Conservation (phyloP, 306 rosid species). For the Styphnolobium japonicum region DNA sequence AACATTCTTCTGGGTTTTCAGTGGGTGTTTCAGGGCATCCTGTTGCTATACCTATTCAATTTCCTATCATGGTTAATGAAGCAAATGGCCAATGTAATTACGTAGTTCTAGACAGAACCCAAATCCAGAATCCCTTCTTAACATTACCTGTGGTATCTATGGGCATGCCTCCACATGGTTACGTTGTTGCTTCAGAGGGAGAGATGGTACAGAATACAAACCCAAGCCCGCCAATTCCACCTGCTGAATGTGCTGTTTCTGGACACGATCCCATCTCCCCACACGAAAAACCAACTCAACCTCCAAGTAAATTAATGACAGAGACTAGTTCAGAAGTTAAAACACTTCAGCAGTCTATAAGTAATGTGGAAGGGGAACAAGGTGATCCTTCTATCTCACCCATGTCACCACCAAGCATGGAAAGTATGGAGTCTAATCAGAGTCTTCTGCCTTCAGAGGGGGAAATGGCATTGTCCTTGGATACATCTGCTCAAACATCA, state of each 20-base stretch:
- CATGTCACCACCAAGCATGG: conserved; percentile 34
- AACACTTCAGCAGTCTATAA: not conserved
- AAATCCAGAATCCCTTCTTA: conserved; percentile 51
- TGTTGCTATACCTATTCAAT: conserved; percentile 40
- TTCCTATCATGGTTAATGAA: conserved; percentile 48
- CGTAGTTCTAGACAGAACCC: conserved; percentile 44
- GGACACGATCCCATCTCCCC: conserved; percentile 30
- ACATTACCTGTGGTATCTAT: conserved; percentile 35
- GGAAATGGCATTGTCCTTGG: conserved; percentile 45
- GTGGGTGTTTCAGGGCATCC: conserved; percentile 43
- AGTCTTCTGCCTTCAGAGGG: conserved; percentile 38
- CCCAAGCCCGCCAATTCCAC: conserved; percentile 27
- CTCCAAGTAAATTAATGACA: conserved; percentile 31
- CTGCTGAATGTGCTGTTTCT: conserved; percentile 29
- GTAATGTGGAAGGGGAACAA: conserved; percentile 44
- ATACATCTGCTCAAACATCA: conserved; percentile 36
- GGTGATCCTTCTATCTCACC: conserved; percentile 28
- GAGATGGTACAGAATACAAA: conserved; percentile 34
- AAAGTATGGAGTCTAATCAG: conserved; percentile 43
- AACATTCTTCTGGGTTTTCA: conserved; percentile 41
- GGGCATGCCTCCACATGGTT: conserved; percentile 32
- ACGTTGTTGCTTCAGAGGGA: conserved; percentile 37
- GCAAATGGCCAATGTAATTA: conserved; percentile 42
- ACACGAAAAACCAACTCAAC: conserved; percentile 25
- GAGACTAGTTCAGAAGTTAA: conserved; percentile 33